phyloP scores from a whole-genome alignment of 306 rosid genomes.

The Bauhinia variegata region DNA sequence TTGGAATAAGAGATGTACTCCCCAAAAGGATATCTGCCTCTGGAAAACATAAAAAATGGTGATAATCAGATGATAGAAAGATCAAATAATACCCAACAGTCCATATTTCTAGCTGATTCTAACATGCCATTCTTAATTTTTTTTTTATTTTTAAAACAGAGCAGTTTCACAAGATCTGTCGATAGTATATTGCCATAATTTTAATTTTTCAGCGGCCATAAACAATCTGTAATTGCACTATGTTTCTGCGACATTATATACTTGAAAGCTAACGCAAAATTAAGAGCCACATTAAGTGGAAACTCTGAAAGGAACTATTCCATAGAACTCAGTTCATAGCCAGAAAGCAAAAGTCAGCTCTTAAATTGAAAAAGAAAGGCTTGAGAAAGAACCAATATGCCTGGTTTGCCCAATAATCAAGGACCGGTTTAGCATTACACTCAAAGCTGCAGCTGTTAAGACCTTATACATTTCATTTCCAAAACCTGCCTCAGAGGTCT shows the following conservation, averaged over 20 bases:
- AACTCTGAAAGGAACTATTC: conserved; percentile 16
- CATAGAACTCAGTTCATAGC: conserved; percentile 9
- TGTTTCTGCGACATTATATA: conserved; percentile 4
- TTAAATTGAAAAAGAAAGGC: conserved; percentile 67
- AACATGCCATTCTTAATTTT: background rate
- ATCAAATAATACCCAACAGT: conserved; percentile 2
- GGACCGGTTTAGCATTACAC: conserved; percentile 93
- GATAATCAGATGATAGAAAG: conserved; percentile 36
- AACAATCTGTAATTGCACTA: background rate
- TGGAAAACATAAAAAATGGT: conserved; percentile 47
- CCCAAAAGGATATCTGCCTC: conserved; percentile 87
- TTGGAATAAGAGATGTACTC: conserved; percentile 81
- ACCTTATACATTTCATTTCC: conserved; percentile 99
- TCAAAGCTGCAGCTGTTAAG: conserved; percentile 81
- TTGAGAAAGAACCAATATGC: conserved; percentile 97
- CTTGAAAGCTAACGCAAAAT: conserved; percentile 15
- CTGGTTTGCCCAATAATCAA: conserved; percentile 99
- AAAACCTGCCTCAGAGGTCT: conserved; percentile 92
- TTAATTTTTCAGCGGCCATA: conserved; percentile 8
- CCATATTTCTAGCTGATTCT: conserved; percentile 23
- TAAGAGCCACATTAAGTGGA: background rate
- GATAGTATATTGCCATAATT: background rate
- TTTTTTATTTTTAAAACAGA: too few species aligned
- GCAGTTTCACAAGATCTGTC: conserved; percentile 18
- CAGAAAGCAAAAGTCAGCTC: conserved; percentile 4